These are phyloP conservation scores for Didymella pinodella DNA, from an alignment of 2,329 filamentous ascomycete species.

Conservation along the genomic window DNA sequence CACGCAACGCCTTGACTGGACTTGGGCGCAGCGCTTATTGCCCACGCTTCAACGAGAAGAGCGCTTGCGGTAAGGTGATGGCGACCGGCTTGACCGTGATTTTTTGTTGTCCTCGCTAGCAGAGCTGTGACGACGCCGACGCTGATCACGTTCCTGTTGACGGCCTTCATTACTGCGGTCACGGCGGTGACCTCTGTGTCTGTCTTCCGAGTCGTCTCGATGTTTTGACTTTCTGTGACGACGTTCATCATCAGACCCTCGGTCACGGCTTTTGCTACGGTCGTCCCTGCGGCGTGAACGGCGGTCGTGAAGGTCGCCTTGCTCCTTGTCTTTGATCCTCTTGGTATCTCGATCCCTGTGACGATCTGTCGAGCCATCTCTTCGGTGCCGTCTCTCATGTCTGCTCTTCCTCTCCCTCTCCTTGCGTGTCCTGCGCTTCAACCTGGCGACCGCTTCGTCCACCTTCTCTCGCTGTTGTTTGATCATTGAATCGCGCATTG, in stretches of 20 bases:
- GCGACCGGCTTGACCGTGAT: conserved; percentile 16
- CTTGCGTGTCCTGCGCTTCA: conserved; percentile 58
- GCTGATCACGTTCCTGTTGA: conserved; percentile 10
- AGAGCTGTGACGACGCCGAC: conserved; percentile 27
- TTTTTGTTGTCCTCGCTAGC: conserved; percentile 20
- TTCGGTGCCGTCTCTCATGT: conserved; percentile 36
- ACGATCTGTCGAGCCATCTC: conserved; percentile 37
- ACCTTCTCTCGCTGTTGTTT: conserved; percentile 92
- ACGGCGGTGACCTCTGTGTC: conserved; percentile 23
- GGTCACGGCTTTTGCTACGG: conserved; percentile 28
- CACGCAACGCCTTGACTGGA: neutral
- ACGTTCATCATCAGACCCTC: conserved; percentile 23
- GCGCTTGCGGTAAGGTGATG: conserved; percentile 13
- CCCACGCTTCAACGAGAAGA: neutral
- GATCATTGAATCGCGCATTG: conserved; percentile 92
- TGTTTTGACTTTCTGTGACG: conserved; percentile 15
- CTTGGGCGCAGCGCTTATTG: neutral
- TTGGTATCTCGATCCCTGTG: conserved; percentile 32
- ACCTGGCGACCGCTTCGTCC: conserved; percentile 69
- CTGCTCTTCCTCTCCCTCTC: conserved; percentile 55
- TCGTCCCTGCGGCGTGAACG: conserved; percentile 25
- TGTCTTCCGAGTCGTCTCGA: conserved; percentile 24
- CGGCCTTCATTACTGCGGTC: conserved; percentile 22
- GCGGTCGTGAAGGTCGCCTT: conserved; percentile 20
- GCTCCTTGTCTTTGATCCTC: conserved; percentile 32